Percentiles rank a stretch among this genome's conserved stretches.
Conservation (phyloP, 345 rosid species). For the Ailanthus altissimus region DNA sequence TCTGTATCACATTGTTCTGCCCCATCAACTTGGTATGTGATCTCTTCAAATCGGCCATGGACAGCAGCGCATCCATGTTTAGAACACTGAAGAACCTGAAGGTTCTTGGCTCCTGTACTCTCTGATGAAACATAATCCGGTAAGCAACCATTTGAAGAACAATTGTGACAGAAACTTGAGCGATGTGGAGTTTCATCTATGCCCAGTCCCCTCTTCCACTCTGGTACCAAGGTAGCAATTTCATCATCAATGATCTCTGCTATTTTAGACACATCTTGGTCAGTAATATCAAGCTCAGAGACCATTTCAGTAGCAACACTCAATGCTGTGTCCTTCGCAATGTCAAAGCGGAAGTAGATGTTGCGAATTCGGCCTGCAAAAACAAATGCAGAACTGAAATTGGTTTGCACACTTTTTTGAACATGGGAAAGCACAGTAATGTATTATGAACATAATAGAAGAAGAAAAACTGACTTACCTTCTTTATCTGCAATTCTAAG, state of each 20-base stretch:
- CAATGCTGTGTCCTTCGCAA: conserved; percentile 64
- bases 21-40: conserved; percentile 67
- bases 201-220: conserved; percentile 48
- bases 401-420: not conserved
- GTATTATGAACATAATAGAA: not conserved
- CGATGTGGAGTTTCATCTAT: conserved; percentile 33
- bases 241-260: conserved; percentile 89
- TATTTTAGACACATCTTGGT: conserved; percentile 79
- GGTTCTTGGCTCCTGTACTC: conserved; percentile 35
- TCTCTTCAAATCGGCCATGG: conserved; percentile 86
- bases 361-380: conserved; percentile 68
- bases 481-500: conserved; percentile 83
- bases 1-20: conserved; percentile 38
- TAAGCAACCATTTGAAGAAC: conserved; percentile 39
- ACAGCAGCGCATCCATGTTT: conserved; percentile 48
- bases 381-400: conserved; percentile 5
- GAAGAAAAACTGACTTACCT: conserved; percentile 43
- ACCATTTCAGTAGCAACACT: conserved; percentile 92
- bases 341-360: conserved; percentile 87
- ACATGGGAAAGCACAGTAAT: conserved; percentile 3
- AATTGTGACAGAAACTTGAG: conserved; percentile 38
- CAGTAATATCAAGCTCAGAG: conserved; percentile 73
- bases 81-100: conserved; percentile 55
- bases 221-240: conserved; percentile 67
- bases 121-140: conserved; percentile 49